These are phyloP conservation scores for Wallacemonas rigidus DNA, from an alignment of 208 protist species.

Conservation along the genomic window DNA sequence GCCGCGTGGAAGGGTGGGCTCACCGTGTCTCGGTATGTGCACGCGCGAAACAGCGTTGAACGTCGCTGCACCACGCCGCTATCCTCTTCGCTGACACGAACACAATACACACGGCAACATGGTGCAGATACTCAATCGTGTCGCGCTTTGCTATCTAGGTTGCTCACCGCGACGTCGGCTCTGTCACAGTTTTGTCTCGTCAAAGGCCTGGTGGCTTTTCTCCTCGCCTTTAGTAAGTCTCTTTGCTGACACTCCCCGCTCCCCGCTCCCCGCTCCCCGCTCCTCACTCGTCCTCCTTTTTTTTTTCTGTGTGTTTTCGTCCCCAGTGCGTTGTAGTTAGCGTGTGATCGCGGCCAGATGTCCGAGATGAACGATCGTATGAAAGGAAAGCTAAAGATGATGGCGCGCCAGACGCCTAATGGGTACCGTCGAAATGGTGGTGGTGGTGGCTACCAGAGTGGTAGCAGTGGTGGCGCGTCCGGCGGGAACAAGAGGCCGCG, in stretches of 20 bases:
- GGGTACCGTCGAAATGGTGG: conserved; percentile 20
- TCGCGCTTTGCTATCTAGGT: too few relatives aligned
- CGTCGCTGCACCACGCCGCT: too few relatives aligned
- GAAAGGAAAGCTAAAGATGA: conserved; percentile 50
- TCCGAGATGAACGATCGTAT: conserved; percentile 63
- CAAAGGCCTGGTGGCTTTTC: background rate
- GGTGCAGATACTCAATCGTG: too few relatives aligned
- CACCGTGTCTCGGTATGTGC: too few relatives aligned
- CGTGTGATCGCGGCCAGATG: conserved; percentile 14
- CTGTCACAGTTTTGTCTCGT: too few relatives aligned
- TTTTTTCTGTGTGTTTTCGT: conserved; percentile 20
- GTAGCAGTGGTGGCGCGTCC: background rate
- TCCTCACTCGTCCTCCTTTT: conserved; percentile 7
- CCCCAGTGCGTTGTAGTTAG: too few relatives aligned
- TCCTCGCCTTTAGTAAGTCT: background rate
- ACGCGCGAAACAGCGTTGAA: too few relatives aligned
- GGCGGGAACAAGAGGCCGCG: conserved; percentile 36
- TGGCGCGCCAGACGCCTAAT: conserved; percentile 54
- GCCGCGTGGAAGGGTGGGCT: too few relatives aligned
- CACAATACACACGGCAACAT: too few relatives aligned
- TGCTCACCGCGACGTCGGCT: too few relatives aligned
- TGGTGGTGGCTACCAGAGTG: conserved; percentile 11
- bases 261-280: background rate
- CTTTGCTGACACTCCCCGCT: background rate
- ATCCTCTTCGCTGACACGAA: too few relatives aligned